Conservation (phyloP, 108 stramenopile species). For the Aurantiochytrium sp. region DNA sequence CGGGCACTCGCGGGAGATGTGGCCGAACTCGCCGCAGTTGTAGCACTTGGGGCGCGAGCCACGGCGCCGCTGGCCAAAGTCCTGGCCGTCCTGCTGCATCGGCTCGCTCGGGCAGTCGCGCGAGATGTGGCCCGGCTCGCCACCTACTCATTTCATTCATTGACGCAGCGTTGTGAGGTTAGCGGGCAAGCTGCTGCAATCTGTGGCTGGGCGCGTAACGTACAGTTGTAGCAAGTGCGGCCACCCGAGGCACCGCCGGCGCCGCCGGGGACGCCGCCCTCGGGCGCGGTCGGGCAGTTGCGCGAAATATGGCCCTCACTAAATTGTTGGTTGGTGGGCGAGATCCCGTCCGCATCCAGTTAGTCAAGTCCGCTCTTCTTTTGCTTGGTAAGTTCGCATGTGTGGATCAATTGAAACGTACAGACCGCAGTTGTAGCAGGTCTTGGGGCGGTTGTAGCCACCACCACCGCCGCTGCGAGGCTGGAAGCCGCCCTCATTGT, state of each 20-base stretch:
- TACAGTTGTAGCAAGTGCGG: slow-evolving; percentile 12
- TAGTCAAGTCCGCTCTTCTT: too few species aligned
- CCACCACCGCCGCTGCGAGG: not conserved
- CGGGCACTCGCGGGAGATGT: slow-evolving; percentile 37
- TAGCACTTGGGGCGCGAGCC: slow-evolving; percentile 29
- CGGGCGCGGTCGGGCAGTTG: slow-evolving; percentile 45
- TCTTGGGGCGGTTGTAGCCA: slow-evolving; percentile 58
- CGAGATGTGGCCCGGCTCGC: not conserved
- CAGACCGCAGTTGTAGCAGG: slow-evolving; percentile 71
- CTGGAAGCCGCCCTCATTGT: slow-evolving; percentile 26
- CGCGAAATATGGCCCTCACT: slow-evolving; percentile 63
- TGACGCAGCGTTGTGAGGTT: not conserved
- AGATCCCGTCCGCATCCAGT: too few species aligned
- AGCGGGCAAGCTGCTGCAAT: not conserved
- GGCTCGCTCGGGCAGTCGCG: slow-evolving; percentile 32
- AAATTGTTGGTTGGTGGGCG: too few species aligned
- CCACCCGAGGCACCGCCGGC: not conserved
- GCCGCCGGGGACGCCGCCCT: not conserved
- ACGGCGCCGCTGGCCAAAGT: slow-evolving; percentile 31
- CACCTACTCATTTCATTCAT: not conserved
- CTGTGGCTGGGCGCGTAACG: not conserved
- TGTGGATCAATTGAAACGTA: too few species aligned
- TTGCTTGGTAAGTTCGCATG: too few species aligned
- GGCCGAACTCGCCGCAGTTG: slow-evolving; percentile 38
- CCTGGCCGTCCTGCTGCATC: slow-evolving; percentile 12